Percentiles rank a stretch among this genome's conserved stretches.
phyloP scores from a whole-genome alignment of 1,284 basidiomycete genomes.

The Trametes sp. region DNA sequence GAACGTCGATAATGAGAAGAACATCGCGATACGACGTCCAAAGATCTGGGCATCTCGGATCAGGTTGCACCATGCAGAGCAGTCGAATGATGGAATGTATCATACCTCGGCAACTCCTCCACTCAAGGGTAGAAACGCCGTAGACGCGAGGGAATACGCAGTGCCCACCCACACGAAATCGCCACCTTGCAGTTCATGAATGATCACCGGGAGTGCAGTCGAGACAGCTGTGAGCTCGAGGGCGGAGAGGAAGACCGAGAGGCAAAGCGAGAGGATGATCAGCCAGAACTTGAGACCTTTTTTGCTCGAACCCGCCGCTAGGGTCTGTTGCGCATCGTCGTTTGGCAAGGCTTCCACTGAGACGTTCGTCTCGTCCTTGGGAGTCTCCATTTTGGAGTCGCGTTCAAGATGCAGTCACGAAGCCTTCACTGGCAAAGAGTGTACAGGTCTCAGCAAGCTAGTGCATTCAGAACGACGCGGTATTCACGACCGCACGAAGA shows the following conservation, averaged over 20 bases:
- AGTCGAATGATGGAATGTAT: background rate
- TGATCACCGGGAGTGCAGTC: slow-evolving; percentile 44
- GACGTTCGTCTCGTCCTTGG: no score
- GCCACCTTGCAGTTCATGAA: slow-evolving; percentile 37
- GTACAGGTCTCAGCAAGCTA: no score
- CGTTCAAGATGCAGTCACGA: no score
- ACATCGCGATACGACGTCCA: slow-evolving; percentile 24
- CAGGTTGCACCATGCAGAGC: no score
- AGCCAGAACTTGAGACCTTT: slow-evolving; percentile 23
- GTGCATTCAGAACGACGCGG: no score
- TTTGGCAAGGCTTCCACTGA: no score
- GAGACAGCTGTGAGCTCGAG: slow-evolving; percentile 37
- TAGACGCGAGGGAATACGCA: slow-evolving; percentile 39
- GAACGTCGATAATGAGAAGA: slow-evolving; percentile 21
- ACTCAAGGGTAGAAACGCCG: slow-evolving; percentile 39
- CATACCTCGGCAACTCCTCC: slow-evolving; percentile 19
- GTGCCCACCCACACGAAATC: slow-evolving; percentile 43
- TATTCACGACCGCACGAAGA: no score
- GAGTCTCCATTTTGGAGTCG: no score
- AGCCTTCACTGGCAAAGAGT: no score
- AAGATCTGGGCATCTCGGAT: slow-evolving; percentile 15
- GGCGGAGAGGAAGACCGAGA: slow-evolving; percentile 27
- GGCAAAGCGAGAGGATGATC: slow-evolving; percentile 22
- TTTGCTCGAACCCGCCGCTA: no score
- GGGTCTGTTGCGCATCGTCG: no score